phyloP scores from a whole-genome alignment of 2,329 filamentous ascomycete genomes.

The Acrocalymma vagum region DNA sequence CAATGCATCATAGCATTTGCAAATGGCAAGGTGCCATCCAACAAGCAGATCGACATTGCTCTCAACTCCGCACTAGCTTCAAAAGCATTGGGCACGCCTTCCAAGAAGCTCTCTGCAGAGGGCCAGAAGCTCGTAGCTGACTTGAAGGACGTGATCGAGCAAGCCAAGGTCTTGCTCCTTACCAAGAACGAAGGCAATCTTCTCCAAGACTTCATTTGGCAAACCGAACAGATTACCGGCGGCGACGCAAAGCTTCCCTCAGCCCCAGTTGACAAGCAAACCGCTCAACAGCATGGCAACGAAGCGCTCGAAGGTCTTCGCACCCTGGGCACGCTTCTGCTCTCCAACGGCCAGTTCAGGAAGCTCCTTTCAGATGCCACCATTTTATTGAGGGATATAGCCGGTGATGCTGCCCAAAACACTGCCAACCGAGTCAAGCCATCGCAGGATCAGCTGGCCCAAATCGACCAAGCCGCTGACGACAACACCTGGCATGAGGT shows the following conservation, averaged over 20 bases:
- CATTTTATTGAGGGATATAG: conserved; percentile 86
- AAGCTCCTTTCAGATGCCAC: conserved; percentile 85
- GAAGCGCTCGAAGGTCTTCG: conserved; percentile 85
- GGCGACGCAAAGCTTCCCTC: conserved; percentile 69
- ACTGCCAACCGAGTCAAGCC: conserved; percentile 80
- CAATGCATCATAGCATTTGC: conserved; percentile 72
- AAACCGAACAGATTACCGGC: conserved; percentile 78
- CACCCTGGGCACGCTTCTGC: conserved; percentile 85
- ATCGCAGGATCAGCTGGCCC: conserved; percentile 75
- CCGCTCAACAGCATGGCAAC: conserved; percentile 82
- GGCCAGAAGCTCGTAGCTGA: conserved; percentile 82
- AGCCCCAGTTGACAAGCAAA: conserved; percentile 76
- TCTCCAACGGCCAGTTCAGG: conserved; percentile 96
- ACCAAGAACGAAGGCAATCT: conserved; percentile 96
- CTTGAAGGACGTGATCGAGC: conserved; percentile 78
- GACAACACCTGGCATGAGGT: conserved; percentile 95
- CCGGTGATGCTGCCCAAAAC: conserved; percentile 85
- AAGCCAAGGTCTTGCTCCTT: conserved; percentile 84
- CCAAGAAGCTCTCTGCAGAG: conserved; percentile 80
- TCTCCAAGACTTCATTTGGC: conserved; percentile 96
- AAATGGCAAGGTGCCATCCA: conserved; percentile 90
- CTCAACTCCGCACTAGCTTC: conserved; percentile 86
- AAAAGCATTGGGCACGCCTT: conserved; percentile 73
- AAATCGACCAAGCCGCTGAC: conserved; percentile 83
- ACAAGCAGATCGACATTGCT: conserved; percentile 94